Evolutionary conservation across 495 filamentous ascomycete species (phyloP), one percentile per base, ranked within the genome.

Genomic region (Delitschia confertaspora): DNA sequence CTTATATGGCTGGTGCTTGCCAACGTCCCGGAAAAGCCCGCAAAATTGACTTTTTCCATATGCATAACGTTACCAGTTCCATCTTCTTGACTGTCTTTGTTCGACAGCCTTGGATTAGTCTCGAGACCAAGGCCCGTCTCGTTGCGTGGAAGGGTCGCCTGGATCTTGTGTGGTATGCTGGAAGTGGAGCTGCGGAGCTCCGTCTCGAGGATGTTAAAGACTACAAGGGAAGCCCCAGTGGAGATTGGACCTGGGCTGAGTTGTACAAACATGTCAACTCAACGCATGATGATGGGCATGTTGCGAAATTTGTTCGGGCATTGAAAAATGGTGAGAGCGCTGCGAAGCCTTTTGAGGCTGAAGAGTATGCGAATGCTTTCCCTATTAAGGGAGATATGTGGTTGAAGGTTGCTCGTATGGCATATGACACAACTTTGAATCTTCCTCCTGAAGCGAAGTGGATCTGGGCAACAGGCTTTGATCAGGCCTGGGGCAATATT

Each of bases 41-140:
- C 45, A 85, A 77, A 53, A 68, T 85, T 47, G 88, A 93, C 48
- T 95, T 95, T 60, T 88, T 82, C 65, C 69, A 76, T 57, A 80
- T 93, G 65, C 80, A 83, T 53, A 66, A 61, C 52, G 50, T 79
- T 47, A 84, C 77, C 50, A 64, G 59, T 21, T 72, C 73, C 7
- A 74, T 82, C 18, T 82, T 83, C 66, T 72, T 76, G 56, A 63
- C 69, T 8, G 61, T 65, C 3, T 69, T 83, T 46, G 50, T 75
- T 21, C 45, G 39, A 42, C 60, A 59, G 26, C n/a, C 36, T 25
- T 70, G 57, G 58, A 48, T 70, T 26, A 55, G 50, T n/a, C 40
- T 51, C 2, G 62, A 53, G 11, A 63, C 65, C 41, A 83, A 83
- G 42, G 65, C 67, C n/a, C 74, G 83, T 22, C 60, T 85, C 3